Evolutionary conservation across 2,329 filamentous ascomycete genomes (phyloP).

Genomic region (Microdochium paspali): DNA sequence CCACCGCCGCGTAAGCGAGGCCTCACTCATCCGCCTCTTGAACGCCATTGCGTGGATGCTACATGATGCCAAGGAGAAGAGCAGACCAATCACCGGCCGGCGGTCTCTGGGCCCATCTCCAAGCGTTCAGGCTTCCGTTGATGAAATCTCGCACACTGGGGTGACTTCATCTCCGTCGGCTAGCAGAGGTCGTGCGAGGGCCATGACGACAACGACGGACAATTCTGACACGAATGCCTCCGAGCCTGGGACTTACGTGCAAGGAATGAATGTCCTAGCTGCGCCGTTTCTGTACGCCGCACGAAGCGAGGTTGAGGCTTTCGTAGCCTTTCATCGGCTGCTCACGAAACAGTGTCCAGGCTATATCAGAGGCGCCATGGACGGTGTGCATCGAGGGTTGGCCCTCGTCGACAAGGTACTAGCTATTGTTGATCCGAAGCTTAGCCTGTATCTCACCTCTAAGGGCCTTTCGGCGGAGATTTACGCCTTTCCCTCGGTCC

Average conservation of each 20-base stretch:
- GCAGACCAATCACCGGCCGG: slow-evolving; percentile 19
- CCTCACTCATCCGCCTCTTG: slow-evolving; percentile 83
- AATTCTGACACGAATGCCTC: slow-evolving; percentile 49
- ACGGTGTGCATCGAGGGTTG: slow-evolving; percentile 88
- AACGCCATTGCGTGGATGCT: slow-evolving; percentile 94
- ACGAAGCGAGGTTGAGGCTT: slow-evolving; percentile 89
- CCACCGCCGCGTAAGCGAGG: slow-evolving; percentile 88
- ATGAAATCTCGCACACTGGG: not conserved
- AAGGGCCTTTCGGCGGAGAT: slow-evolving; percentile 89
- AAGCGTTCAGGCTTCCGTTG: slow-evolving; percentile 22
- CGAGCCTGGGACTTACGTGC: slow-evolving; percentile 82
- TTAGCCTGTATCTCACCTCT: slow-evolving; percentile 73
- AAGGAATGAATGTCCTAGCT: slow-evolving; percentile 97
- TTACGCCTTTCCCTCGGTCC: slow-evolving; percentile 90
- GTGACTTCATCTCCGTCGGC: slow-evolving; percentile 31
- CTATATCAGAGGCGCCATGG: slow-evolving; percentile 93
- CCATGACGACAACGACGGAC: slow-evolving; percentile 52
- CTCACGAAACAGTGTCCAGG: slow-evolving; percentile 83
- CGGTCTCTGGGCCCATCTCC: slow-evolving; percentile 20
- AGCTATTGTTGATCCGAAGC: slow-evolving; percentile 80
- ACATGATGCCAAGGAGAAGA: slow-evolving; percentile 61
- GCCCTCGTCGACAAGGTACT: slow-evolving; percentile 87
- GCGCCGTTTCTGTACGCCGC: slow-evolving; percentile 94
- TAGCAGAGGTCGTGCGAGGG: slow-evolving; percentile 39
- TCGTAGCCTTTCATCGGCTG: slow-evolving; percentile 79